Conservation (phyloP, 1,284 basidiomycete species). For the Fomitopsis schrenkii region DNA sequence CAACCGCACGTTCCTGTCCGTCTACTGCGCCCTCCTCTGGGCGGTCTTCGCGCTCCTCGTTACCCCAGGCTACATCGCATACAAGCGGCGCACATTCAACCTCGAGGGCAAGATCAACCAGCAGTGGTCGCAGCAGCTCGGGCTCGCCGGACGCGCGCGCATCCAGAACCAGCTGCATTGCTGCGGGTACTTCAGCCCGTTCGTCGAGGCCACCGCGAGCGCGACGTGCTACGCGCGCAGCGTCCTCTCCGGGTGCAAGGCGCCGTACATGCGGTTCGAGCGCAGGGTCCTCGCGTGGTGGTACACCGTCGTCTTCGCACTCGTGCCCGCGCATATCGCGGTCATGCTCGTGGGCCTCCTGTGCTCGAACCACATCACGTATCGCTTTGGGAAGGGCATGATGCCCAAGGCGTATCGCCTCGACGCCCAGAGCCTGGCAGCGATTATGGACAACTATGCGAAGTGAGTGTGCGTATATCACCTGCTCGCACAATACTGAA, state of each 20-base stretch:
- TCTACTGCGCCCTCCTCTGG: constrained; percentile 58
- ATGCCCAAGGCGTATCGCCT: constrained; percentile 62
- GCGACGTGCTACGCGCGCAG: constrained; percentile 56
- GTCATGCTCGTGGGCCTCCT: constrained; percentile 49
- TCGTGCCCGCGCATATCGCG: constrained; percentile 49
- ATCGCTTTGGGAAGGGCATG: constrained; percentile 64
- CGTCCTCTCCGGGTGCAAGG: constrained; percentile 55
- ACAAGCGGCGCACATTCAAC: constrained; percentile 58
- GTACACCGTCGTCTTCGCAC: constrained; percentile 50
- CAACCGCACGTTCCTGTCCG: constrained; percentile 59
- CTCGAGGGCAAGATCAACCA: constrained; percentile 60
- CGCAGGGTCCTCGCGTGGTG: constrained; percentile 44
- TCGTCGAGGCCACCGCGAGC: constrained; percentile 52
- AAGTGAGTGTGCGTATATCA: constrained; percentile 32
- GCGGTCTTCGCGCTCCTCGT: constrained; percentile 54
- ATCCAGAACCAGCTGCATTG: constrained; percentile 57
- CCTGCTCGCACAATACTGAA: background rate
- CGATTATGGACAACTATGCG: constrained; percentile 63
- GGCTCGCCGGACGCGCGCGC: constrained; percentile 42
- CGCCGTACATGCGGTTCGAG: constrained; percentile 47
- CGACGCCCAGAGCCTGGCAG: constrained; percentile 51
- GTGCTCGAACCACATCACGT: constrained; percentile 62
- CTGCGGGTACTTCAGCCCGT: constrained; percentile 61
- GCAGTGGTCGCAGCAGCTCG: constrained; percentile 52
- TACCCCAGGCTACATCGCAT: constrained; percentile 58